Percentiles rank a stretch among this genome's conserved stretches.
Conservation (phyloP, 768 basidiomycete species). For the Leccinum uliginosum region DNA sequence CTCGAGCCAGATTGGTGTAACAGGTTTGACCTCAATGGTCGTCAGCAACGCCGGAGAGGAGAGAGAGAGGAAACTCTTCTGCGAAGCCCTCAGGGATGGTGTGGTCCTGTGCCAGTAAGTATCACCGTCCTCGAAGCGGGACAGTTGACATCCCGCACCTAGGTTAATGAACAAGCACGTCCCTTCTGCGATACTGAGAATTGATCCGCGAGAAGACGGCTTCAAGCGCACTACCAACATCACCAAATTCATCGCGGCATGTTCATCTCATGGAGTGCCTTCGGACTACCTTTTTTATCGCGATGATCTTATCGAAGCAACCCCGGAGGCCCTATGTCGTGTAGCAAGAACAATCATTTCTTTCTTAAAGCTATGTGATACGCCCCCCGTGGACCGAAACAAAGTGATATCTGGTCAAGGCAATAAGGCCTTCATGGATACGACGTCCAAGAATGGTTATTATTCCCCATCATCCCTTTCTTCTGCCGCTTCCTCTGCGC, state of each 20-base stretch:
- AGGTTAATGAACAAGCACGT: conserved; percentile 81
- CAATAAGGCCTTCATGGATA: conserved; percentile 23
- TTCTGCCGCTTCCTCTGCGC: conserved; percentile 56
- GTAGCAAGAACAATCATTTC: conserved; percentile 74
- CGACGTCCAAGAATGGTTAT: conserved; percentile 34
- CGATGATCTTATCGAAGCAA: conserved; percentile 63
- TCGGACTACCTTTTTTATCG: conserved; percentile 62
- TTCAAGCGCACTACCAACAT: conserved; percentile 65
- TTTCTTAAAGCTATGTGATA: conserved; percentile 59
- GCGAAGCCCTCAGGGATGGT: conserved; percentile 77
- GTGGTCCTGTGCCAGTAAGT: conserved; percentile 89
- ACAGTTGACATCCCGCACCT: conserved; percentile 2
- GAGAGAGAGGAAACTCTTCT: conserved; percentile 66
- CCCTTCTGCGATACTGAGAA: conserved; percentile 52
- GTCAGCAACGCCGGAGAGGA: conserved; percentile 61
- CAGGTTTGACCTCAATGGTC: conserved; percentile 32
- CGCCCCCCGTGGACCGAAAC: conserved; percentile 41
- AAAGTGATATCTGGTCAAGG: conserved; percentile 44
- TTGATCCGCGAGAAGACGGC: conserved; percentile 66
- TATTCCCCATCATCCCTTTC: conserved; percentile 30
- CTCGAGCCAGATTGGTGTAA: conserved; percentile 36
- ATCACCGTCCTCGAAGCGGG: conserved; percentile 8
- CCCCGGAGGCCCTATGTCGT: conserved; percentile 58
- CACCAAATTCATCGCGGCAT: conserved; percentile 74
- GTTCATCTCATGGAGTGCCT: conserved; percentile 60